phyloP scores from a whole-genome alignment of 805 yeast species.

The Cyberlindnera euphorbiae region DNA sequence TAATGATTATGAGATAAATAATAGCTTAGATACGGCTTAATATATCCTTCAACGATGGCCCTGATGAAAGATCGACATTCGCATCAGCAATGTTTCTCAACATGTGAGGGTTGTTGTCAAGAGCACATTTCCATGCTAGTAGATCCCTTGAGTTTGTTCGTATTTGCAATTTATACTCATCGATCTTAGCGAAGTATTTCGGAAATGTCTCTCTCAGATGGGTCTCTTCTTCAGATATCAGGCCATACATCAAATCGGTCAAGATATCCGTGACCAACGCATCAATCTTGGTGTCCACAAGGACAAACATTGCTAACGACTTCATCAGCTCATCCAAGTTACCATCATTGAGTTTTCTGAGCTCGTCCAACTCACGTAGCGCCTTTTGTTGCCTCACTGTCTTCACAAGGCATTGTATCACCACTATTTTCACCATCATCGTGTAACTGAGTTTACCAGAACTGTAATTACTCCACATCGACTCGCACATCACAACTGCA shows the following conservation, averaged over 20 bases:
- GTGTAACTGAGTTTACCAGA: constrained; percentile 3
- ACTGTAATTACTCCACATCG: constrained; percentile 5
- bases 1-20: too few relatives aligned
- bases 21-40: too few relatives aligned
- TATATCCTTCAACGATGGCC: constrained; percentile 2
- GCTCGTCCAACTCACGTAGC: constrained; percentile 1
- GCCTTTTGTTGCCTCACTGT: constrained; percentile 17
- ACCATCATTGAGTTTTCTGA: constrained; percentile 2
- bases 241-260: constrained; percentile 9
- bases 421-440: constrained; percentile 13
- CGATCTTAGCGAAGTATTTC: constrained; percentile 17
- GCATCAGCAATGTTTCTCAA: constrained; percentile 4
- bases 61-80: constrained; percentile 2
- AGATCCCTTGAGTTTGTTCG: constrained; percentile 14
- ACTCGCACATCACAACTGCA: constrained; percentile 2
- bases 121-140: constrained; percentile 14
- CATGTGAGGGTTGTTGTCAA: constrained; percentile 9
- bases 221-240: constrained; percentile 14
- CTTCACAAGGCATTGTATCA: constrained; percentile 18
- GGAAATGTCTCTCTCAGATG: constrained; percentile 15
- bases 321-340: constrained; percentile 15
- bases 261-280: constrained; percentile 2
- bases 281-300: constrained; percentile 15
- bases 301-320: constrained; percentile 14
- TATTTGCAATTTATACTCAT: constrained; percentile 9